phyloP scores from a whole-genome alignment of 2,329 filamentous ascomycete genomes.

The Aureobasidium sp. region DNA sequence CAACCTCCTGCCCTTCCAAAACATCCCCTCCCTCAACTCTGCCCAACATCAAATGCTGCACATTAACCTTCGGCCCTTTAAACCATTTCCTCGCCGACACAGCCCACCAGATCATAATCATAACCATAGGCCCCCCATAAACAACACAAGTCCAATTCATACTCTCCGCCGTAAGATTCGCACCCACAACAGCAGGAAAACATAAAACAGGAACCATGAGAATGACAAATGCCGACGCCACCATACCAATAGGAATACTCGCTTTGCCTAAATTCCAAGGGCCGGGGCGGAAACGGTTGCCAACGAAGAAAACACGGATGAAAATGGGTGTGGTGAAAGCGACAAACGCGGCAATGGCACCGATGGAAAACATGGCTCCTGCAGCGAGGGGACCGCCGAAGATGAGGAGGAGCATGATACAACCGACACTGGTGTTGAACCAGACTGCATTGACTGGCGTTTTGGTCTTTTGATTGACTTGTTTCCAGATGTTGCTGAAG shows the following conservation, averaged over 20 bases:
- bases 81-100: constrained; percentile 74
- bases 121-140: constrained; percentile 51
- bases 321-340: constrained; percentile 66
- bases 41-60: constrained; percentile 53
- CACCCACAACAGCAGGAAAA: constrained; percentile 65
- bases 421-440: constrained; percentile 68
- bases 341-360: constrained; percentile 73
- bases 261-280: constrained; percentile 74
- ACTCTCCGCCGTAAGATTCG: constrained; percentile 53
- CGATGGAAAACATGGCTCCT: constrained; percentile 75
- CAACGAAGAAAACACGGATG: constrained; percentile 66
- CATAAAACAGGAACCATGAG: constrained; percentile 76
- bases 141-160: constrained; percentile 79
- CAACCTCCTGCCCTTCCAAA: background rate
- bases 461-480: constrained; percentile 65
- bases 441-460: constrained; percentile 78
- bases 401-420: constrained; percentile 68
- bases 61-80: constrained; percentile 74
- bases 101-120: constrained; percentile 68
- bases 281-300: constrained; percentile 69
- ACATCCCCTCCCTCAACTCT: background rate
- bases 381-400: constrained; percentile 70
- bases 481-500: constrained; percentile 62
- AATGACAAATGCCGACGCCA: constrained; percentile 65
- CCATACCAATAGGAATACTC: constrained; percentile 61